Evolutionary conservation across 208 protist genomes (phyloP).

Genomic region (Wallacemonas collosoma): DNA sequence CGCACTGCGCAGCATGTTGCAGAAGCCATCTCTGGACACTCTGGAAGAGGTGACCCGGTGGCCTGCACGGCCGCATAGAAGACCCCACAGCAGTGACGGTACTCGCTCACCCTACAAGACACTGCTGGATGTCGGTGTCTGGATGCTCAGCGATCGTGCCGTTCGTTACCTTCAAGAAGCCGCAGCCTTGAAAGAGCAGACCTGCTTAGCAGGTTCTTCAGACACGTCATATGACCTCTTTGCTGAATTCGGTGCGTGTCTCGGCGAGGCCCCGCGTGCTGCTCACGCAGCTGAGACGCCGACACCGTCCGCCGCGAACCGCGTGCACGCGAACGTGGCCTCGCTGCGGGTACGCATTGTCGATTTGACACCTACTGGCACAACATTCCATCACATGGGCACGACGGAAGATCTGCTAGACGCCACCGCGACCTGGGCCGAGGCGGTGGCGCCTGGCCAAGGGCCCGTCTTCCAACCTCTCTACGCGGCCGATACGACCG

Average conservation of each 20-base stretch:
- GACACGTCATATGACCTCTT: slow-evolving; percentile 39
- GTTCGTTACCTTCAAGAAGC: slow-evolving; percentile 24
- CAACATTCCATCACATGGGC: slow-evolving; percentile 43
- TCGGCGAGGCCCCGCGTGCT: slow-evolving; percentile 23
- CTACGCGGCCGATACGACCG: background rate
- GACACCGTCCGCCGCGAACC: background rate
- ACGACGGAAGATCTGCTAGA: slow-evolving; percentile 42
- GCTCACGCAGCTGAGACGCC: too few species aligned
- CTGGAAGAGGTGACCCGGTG: background rate
- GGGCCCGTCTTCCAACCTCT: slow-evolving; percentile 5
- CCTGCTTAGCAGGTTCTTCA: too few species aligned
- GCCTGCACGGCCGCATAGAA: background rate
- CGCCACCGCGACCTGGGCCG: background rate
- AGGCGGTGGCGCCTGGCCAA: background rate
- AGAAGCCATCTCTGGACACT: slow-evolving; percentile 32
- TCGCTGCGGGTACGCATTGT: slow-evolving; percentile 29
- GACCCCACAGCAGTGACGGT: background rate
- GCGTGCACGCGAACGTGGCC: background rate
- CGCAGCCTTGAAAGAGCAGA: background rate
- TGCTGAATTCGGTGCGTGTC: slow-evolving; percentile 36
- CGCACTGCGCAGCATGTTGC: slow-evolving; percentile 51
- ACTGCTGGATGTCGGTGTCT: slow-evolving; percentile 47
- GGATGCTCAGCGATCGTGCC: slow-evolving; percentile 54
- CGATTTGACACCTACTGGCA: slow-evolving; percentile 26
- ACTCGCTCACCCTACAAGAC: background rate